These are phyloP conservation scores for Fusarium brachygibbosum DNA, from an alignment of 2,329 filamentous ascomycete genomes.

Conservation along the genomic window DNA sequence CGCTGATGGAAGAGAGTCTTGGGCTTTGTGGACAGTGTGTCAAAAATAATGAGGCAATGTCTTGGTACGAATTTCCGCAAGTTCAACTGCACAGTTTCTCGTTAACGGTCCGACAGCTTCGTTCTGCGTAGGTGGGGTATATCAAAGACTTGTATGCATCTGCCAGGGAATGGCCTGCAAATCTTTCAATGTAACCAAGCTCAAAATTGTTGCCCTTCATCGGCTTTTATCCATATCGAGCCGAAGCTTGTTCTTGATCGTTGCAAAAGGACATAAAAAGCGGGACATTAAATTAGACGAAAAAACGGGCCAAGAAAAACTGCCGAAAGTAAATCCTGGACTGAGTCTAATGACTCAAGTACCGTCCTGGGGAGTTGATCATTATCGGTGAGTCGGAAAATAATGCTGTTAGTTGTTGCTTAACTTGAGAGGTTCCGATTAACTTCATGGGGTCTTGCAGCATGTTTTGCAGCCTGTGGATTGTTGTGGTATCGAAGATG, in stretches of 20 bases:
- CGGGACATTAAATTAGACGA: slow-evolving; percentile 42
- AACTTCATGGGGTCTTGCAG: slow-evolving; percentile 7
- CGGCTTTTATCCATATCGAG: slow-evolving; percentile 32
- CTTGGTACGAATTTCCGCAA: not conserved
- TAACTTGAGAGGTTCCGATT: slow-evolving; percentile 8
- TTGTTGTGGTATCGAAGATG: not conserved
- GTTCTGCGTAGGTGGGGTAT: slow-evolving; percentile 22
- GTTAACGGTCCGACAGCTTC: slow-evolving; percentile 6
- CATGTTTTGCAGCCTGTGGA: slow-evolving; percentile 13
- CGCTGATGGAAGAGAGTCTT: not conserved
- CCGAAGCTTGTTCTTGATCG: slow-evolving; percentile 28
- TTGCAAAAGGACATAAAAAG: slow-evolving; percentile 31
- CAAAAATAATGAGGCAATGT: not conserved
- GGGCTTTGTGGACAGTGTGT: not conserved
- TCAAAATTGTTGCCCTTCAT: slow-evolving; percentile 28
- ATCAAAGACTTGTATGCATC: slow-evolving; percentile 16
- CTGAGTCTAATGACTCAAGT: slow-evolving; percentile 41
- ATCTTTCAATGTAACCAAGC: slow-evolving; percentile 23
- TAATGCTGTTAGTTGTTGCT: slow-evolving; percentile 11
- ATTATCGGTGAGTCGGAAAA: slow-evolving; percentile 13
- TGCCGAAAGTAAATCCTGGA: slow-evolving; percentile 35
- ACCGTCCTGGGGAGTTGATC: slow-evolving; percentile 30
- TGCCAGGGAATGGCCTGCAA: slow-evolving; percentile 14
- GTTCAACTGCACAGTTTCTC: not conserved
- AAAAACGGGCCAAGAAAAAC: slow-evolving; percentile 36